Base-by-base conservation (phyloP, 352 stramenopile genomes). In the Phytopythium montanum region DNA sequence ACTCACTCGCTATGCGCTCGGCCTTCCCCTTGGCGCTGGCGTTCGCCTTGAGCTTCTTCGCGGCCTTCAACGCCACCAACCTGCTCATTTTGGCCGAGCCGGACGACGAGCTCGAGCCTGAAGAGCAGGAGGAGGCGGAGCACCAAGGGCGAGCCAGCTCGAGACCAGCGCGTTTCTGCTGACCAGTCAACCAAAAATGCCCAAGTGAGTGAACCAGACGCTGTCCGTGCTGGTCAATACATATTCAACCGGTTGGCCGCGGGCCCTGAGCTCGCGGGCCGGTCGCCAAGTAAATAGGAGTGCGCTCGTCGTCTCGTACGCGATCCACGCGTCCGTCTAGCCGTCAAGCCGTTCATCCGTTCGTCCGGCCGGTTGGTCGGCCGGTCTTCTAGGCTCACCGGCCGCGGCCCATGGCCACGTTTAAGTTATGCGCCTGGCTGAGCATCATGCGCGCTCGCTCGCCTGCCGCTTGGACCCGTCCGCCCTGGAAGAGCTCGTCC, bases 391-490 rank as follows among this genome's bases (percentile, higher is more conserved):
- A n/a, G n/a, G n/a, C n/a, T 76, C 69, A 89, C 54, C 68, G 72
- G 56, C 70, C 69, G 26, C 80, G 68, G 12, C 78, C 78, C 41
- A 76, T 50, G 1, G 81, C 72, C 26, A 92, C 63, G 57, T 95
- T 77, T 19, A 76, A 63, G 28, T 73, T 78, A 59, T 95, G 86
- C 12, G 79, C 84, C 57, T 81, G 75, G 61, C 73, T 88, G 56
- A 95, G 62, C 61, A 94, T 92, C 72, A 82, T 90, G 36, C 81
- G 72, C 25, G 87, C 87, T 28, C 87, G 87, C 44, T 95, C 79
- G 2, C 84, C 85, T 13, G 85, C 73, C 2, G 81, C 85, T 21
- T 73, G 72, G n/a, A 62, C 64, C 39, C 79, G 75, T 0, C 85
- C 81, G 23, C 77, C 64, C 8, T 78, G 72, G 56, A 94, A 94